Evolutionary conservation across 345 rosid genomes (phyloP).

Genomic region (Arabidopsis arenosa): DNA sequence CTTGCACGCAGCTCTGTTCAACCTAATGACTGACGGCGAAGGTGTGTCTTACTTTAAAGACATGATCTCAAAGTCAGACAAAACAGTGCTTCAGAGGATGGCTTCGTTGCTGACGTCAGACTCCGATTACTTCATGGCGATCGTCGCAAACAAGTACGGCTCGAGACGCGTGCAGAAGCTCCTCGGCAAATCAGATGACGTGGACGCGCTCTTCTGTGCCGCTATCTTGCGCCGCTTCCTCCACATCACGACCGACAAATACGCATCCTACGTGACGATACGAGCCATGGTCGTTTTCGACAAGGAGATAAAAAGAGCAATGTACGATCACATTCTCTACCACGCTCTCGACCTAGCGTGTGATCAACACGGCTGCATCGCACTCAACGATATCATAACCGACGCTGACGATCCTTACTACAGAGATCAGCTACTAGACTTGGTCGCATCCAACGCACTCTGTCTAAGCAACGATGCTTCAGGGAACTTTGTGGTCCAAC

Average conservation of each 20-base stretch:
- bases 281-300: slow-evolving; percentile 33
- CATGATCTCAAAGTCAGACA: neutral
- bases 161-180: slow-evolving; percentile 28
- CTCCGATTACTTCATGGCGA: slow-evolving; percentile 13
- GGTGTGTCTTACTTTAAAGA: neutral
- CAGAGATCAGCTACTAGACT: neutral
- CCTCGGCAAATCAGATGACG: slow-evolving; percentile 27
- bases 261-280: slow-evolving; percentile 18
- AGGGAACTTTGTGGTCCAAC: slow-evolving; percentile 32
- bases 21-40: slow-evolving; percentile 7
- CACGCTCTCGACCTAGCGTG: neutral
- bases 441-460: neutral
- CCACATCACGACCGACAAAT: slow-evolving; percentile 22
- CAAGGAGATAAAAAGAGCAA: neutral
- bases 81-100: neutral
- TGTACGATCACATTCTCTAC: neutral
- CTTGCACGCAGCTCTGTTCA: neutral
- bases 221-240: slow-evolving; percentile 29
- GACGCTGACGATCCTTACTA: neutral
- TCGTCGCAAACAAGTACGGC: slow-evolving; percentile 3
- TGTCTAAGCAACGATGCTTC: slow-evolving; percentile 10
- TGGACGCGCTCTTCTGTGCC: neutral
- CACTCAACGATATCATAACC: slow-evolving; percentile 12
- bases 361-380: slow-evolving; percentile 24
- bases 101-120: slow-evolving; percentile 11